Conservation (phyloP, 441 rosid species). For the Lepidium campestre region DNA sequence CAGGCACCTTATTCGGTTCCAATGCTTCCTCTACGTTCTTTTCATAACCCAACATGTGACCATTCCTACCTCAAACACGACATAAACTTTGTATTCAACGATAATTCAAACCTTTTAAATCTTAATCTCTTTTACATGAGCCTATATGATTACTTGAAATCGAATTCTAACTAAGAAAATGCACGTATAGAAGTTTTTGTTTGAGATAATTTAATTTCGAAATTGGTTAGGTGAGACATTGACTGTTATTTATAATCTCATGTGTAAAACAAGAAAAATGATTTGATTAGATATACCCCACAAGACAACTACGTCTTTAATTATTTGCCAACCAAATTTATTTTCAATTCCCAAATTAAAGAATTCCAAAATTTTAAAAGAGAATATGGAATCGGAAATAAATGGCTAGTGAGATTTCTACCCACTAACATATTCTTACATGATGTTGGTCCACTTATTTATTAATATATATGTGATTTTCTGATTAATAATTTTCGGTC, state of each 20-base stretch:
- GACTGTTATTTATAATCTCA: neutral
- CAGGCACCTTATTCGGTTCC: constrained; percentile 43
- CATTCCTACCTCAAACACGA: constrained; percentile 12
- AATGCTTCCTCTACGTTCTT: constrained; percentile 69
- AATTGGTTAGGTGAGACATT: neutral
- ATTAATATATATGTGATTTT: neutral
- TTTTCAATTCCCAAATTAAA: neutral
- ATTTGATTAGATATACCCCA: neutral
- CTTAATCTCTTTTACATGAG: no score
- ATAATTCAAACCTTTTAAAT: no score
- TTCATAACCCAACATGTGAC: constrained; percentile 49
- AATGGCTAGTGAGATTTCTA: neutral
- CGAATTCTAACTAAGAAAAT: no score
- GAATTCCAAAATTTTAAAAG: no score
- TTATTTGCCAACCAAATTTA: neutral
- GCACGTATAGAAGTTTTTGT: no score
- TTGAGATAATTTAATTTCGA: no score
- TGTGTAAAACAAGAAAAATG: neutral
- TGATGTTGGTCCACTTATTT: neutral
- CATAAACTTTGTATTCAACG: neutral
- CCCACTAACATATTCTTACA: neutral
- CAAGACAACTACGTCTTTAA: neutral
- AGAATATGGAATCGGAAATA: neutral
- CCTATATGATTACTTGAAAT: no score
- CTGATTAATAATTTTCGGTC: neutral